Percentiles rank a stretch among this genome's conserved stretches.
These are phyloP conservation scores for Betula pendula DNA, from an alignment of 306 rosid genomes.

Conservation along the genomic window DNA sequence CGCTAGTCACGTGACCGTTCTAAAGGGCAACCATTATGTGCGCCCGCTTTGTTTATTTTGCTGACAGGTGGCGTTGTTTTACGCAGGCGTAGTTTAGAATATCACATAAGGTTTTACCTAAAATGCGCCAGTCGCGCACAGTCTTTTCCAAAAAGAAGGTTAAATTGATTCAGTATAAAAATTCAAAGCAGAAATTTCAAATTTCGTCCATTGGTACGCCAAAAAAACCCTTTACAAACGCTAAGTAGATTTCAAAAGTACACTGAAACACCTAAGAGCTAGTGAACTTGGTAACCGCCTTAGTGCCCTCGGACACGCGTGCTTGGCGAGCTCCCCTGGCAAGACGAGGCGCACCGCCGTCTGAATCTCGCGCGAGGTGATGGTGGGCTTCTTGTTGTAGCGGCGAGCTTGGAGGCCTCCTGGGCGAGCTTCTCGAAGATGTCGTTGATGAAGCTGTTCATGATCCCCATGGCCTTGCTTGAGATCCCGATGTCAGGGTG, in stretches of 20 bases:
- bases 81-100: not conserved
- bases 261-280: conserved; percentile 25
- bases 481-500: conserved; percentile 56
- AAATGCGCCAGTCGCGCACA: not conserved
- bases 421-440: conserved; percentile 48
- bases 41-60: not conserved
- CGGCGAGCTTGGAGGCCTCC: conserved; percentile 38
- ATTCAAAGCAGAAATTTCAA: too few species aligned
- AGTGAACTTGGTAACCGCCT: conserved; percentile 48
- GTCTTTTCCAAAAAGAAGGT: too few species aligned
- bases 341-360: conserved; percentile 47
- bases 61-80: not conserved
- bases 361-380: conserved; percentile 49
- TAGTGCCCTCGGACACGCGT: conserved; percentile 51
- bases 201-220: not conserved
- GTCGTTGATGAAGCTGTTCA: conserved; percentile 52
- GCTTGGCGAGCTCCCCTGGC: conserved; percentile 50
- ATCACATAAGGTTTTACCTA: not conserved
- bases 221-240: not conserved
- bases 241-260: too few species aligned
- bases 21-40: not conserved
- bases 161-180: too few species aligned
- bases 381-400: conserved; percentile 47
- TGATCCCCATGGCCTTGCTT: conserved; percentile 51
- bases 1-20: conserved; percentile 21